Evolutionary conservation across 352 stramenopile genomes (phyloP).

Genomic region (Globisporangium camurandrum): DNA sequence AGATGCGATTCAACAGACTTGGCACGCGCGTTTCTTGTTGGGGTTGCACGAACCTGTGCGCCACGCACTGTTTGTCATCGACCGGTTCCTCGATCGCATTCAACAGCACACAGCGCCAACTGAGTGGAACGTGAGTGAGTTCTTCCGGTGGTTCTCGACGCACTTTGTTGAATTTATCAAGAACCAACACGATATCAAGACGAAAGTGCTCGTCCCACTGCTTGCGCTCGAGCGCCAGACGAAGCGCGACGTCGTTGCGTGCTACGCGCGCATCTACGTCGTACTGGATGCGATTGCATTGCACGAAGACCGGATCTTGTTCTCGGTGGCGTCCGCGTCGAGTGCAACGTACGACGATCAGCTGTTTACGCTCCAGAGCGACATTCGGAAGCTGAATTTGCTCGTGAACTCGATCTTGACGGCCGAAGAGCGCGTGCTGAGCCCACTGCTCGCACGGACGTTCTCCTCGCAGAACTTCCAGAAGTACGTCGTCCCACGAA

Average conservation of each 20-base stretch:
- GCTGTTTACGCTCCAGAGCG: slow-evolving; percentile 43
- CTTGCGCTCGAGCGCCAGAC: slow-evolving; percentile 50
- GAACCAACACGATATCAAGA: slow-evolving; percentile 66
- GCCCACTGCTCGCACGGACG: slow-evolving; percentile 45
- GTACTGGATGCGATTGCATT: slow-evolving; percentile 47
- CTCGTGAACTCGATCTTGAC: slow-evolving; percentile 58
- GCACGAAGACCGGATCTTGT: slow-evolving; percentile 47
- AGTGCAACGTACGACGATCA: slow-evolving; percentile 37
- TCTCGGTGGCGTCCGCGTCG: slow-evolving; percentile 35
- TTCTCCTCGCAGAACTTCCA: slow-evolving; percentile 72
- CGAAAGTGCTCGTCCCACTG: slow-evolving; percentile 49
- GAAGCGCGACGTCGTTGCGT: slow-evolving; percentile 51
- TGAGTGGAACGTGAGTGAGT: slow-evolving; percentile 56
- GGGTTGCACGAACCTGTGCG: slow-evolving; percentile 73
- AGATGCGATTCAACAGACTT: slow-evolving; percentile 52
- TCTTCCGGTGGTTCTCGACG: slow-evolving; percentile 76
- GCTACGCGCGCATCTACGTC: slow-evolving; percentile 60
- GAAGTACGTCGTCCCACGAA: slow-evolving; percentile 64
- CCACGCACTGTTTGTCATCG: slow-evolving; percentile 77
- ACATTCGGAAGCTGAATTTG: slow-evolving; percentile 70
- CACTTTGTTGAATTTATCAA: slow-evolving; percentile 77
- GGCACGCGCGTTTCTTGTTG: slow-evolving; percentile 68
- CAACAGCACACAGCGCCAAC: slow-evolving; percentile 26
- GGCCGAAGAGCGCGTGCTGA: slow-evolving; percentile 56
- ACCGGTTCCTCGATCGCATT: slow-evolving; percentile 66